Percentiles rank a stretch among this genome's conserved stretches.
Evolutionary conservation across 2,329 filamentous ascomycete genomes (phyloP).

Genomic region (Cercospora sesami): DNA sequence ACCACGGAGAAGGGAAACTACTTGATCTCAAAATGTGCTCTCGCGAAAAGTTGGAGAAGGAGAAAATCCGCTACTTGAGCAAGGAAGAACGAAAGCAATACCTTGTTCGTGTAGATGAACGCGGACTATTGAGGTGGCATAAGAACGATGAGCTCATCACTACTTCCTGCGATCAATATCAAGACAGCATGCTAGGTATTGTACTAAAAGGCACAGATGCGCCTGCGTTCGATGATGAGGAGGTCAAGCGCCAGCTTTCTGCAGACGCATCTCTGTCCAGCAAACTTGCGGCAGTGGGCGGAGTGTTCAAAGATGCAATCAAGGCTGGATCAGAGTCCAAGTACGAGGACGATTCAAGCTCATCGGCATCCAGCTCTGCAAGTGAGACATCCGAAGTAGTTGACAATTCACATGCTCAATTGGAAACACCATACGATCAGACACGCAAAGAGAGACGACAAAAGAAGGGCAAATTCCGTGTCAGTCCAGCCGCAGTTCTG

Average conservation of each 20-base stretch:
- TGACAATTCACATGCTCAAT: constrained; percentile 1
- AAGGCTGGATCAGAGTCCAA: constrained; percentile 9
- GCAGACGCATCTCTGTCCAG: constrained; percentile 18
- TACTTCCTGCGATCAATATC: constrained; percentile 69
- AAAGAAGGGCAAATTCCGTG: constrained; percentile 54
- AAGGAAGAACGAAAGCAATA: constrained; percentile 79
- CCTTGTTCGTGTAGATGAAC: constrained; percentile 69
- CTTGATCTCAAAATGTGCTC: constrained; percentile 71
- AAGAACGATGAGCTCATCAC: constrained; percentile 77
- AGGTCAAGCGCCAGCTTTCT: constrained; percentile 15
- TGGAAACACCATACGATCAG: constrained; percentile 46
- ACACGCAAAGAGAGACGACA: constrained; percentile 37
- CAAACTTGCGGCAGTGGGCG: constrained; percentile 24
- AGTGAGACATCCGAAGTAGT: constrained; percentile 36
- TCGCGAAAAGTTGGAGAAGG: constrained; percentile 70
- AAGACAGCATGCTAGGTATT: constrained; percentile 70
- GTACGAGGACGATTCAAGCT: constrained; percentile 9
- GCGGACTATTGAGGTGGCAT: constrained; percentile 78
- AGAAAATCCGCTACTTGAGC: constrained; percentile 81
- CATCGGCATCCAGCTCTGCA: constrained; percentile 44
- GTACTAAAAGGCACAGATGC: constrained; percentile 45
- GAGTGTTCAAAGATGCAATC: constrained; percentile 19
- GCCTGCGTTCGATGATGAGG: constrained; percentile 39
- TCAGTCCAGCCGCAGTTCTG: constrained; percentile 71
- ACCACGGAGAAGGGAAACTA: constrained; percentile 70